Conservation (phyloP, 2,329 filamentous ascomycete species). For the Plenodomus tracheiphilus region DNA sequence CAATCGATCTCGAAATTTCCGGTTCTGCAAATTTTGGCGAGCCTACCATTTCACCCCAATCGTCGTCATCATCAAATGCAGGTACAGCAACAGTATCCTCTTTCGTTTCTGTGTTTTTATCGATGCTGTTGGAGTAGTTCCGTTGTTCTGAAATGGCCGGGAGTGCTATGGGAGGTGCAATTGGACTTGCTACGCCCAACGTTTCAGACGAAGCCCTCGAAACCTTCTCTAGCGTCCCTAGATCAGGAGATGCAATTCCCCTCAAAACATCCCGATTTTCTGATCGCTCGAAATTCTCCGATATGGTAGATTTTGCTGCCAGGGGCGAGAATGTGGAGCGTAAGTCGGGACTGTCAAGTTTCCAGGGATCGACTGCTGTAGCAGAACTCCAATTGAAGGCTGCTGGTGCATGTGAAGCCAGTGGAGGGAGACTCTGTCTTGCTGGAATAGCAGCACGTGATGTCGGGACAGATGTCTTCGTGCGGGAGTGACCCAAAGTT, state of each 20-base stretch:
- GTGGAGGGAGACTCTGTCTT: constrained; percentile 23
- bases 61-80: constrained; percentile 35
- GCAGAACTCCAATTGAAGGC: constrained; percentile 44
- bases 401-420: constrained; percentile 24
- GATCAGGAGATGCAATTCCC: neutral
- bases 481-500: constrained; percentile 22
- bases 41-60: constrained; percentile 47
- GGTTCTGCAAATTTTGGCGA: constrained; percentile 27
- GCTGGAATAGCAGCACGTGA: constrained; percentile 18
- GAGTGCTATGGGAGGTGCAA: constrained; percentile 10
- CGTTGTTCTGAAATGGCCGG: constrained; percentile 18
- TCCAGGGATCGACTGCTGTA: constrained; percentile 21
- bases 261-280: constrained; percentile 22
- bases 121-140: constrained; percentile 15
- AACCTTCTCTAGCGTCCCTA: constrained; percentile 16
- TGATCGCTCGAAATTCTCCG: constrained; percentile 20
- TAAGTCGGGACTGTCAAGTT: constrained; percentile 16
- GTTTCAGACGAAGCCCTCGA: constrained; percentile 18
- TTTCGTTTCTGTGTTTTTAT: constrained; percentile 12
- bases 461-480: constrained; percentile 24
- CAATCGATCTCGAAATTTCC: neutral
- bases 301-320: constrained; percentile 15
- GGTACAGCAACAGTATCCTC: neutral
- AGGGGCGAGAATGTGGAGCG: constrained; percentile 22
- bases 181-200: constrained; percentile 13